phyloP scores from a whole-genome alignment of 495 filamentous ascomycete species.

The Rhypophila decipiens region DNA sequence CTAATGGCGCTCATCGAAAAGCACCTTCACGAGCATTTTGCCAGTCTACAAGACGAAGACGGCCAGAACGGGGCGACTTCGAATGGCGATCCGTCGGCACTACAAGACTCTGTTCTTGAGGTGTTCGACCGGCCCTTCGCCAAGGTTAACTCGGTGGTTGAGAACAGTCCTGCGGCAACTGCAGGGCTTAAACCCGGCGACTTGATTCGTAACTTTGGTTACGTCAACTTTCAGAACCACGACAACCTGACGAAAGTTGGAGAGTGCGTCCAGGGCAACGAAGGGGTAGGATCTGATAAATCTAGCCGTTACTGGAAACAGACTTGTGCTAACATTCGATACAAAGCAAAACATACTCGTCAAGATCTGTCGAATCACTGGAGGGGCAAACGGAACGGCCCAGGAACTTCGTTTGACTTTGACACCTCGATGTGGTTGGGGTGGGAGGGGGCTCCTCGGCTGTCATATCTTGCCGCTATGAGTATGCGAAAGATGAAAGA shows the following conservation, averaged over 20 bases:
- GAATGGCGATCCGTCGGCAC: conserved; percentile 3
- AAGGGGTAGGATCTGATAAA: conserved; percentile 61
- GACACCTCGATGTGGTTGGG: conserved; percentile 74
- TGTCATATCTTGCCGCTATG: conserved; percentile 80
- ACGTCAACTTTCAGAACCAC: conserved; percentile 73
- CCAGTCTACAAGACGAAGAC: conserved; percentile 38
- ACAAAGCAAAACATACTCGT: conserved; percentile 61
- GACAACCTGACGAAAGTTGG: conserved; percentile 78
- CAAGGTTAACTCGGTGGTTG: conserved; percentile 76
- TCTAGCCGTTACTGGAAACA: not conserved
- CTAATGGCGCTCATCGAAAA: conserved; percentile 78
- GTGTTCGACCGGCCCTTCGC: conserved; percentile 70
- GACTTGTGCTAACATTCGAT: not conserved
- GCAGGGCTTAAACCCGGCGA: conserved; percentile 86
- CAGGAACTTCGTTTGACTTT: conserved; percentile 63
- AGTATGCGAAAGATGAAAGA: no score
- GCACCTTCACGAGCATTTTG: conserved; percentile 74
- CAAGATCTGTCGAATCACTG: conserved; percentile 54
- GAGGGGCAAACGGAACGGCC: conserved; percentile 23
- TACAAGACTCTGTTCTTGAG: conserved; percentile 31
- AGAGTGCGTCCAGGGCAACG: conserved; percentile 76
- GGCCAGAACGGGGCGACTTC: conserved; percentile 6
- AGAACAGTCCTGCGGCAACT: conserved; percentile 71
- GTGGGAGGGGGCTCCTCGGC: conserved; percentile 78
- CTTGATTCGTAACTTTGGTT: conserved; percentile 74